A percentile compares a stretch with the other conserved stretches of the same genome.
These are phyloP conservation scores for Populus hybrid DNA, from an alignment of 441 rosid genomes.

Conservation along the genomic window DNA sequence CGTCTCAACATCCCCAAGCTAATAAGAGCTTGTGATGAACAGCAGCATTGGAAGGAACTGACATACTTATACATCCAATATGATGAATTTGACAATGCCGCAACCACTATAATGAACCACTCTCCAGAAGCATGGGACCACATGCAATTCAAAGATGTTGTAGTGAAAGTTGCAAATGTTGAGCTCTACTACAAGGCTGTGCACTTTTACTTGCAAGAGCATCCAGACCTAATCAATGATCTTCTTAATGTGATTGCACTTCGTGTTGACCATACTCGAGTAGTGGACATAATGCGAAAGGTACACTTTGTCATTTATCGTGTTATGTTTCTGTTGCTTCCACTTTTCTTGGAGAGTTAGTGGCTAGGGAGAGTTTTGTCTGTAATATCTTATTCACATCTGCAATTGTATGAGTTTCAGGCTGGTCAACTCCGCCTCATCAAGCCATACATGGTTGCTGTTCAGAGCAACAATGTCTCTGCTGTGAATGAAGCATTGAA, in stretches of 20 bases:
- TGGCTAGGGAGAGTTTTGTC: not conserved
- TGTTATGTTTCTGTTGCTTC: not conserved
- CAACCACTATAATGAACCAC: slow-evolving; percentile 91
- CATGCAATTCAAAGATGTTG: slow-evolving; percentile 90
- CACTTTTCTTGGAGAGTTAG: not conserved
- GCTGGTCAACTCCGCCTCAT: slow-evolving; percentile 84
- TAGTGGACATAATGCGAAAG: slow-evolving; percentile 93
- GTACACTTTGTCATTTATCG: slow-evolving; percentile 20
- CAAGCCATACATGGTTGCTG: slow-evolving; percentile 89
- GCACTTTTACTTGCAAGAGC: slow-evolving; percentile 90
- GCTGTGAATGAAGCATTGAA: slow-evolving; percentile 88
- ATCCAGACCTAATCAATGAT: slow-evolving; percentile 84
- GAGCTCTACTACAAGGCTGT: slow-evolving; percentile 91
- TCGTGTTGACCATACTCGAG: slow-evolving; percentile 86
- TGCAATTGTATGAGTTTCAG: slow-evolving; percentile 30
- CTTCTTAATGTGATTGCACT: slow-evolving; percentile 81
- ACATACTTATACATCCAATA: slow-evolving; percentile 78
- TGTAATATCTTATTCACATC: not conserved
- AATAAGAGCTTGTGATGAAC: slow-evolving; percentile 92
- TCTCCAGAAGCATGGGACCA: slow-evolving; percentile 98
- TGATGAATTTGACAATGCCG: slow-evolving; percentile 91
- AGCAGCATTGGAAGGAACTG: slow-evolving; percentile 89
- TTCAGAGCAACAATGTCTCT: slow-evolving; percentile 79
- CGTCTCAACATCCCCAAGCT: slow-evolving; percentile 95
- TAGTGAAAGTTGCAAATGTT: slow-evolving; percentile 82